Base-by-base conservation (phyloP, 108 stramenopile species). In the Bacterosira constricta region DNA sequence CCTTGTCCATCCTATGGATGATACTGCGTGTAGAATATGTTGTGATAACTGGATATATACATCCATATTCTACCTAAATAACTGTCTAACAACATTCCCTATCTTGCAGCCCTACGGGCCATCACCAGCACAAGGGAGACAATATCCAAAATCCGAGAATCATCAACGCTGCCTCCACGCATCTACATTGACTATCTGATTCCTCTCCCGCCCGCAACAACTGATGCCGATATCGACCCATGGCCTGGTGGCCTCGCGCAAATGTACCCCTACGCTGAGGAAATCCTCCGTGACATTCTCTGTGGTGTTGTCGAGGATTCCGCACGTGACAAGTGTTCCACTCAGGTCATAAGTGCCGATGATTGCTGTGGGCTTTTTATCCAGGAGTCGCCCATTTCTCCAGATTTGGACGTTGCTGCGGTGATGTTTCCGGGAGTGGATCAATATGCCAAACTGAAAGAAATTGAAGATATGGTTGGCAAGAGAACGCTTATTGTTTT, bases 221-320 rank as follows among this genome's bases (percentile, higher is more conserved):
- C 75, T 46, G 87, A 83, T 32, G 87, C 68, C 10, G 87, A 88
- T 36, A 85, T 88, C 23, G 87, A 88, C 67, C 87, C 87, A 23
- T 88, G 87, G 87, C 87, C 87, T 3, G 87, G 87, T 51, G 87
- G 87, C 6, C 44, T 88, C 49, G 84, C 87, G 0, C 87, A 88
- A 63, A 85, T 85, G 84, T 88, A 88, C 56, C 87, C 87, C 13
- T 88, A 88, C 49, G 87, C 87, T 42, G 84, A 85, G 69, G 80
- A 75, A 0, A 84, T 77, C 44, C 17, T 88, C 0, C 63, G 66
- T n/a, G 80, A 83, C 10, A 81, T 88, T 12, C 66, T 88, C 7
- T 27, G 60, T 23, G 84, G 84, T 9, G 69, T 88, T 9, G 83
- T 82, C 6, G 82, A 75, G 6, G 77, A 82, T 11, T 44, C 73